Percentiles rank a stretch among this genome's conserved stretches.
These are phyloP conservation scores for Citrus maxima DNA, from an alignment of 345 rosid genomes.

Conservation along the genomic window DNA sequence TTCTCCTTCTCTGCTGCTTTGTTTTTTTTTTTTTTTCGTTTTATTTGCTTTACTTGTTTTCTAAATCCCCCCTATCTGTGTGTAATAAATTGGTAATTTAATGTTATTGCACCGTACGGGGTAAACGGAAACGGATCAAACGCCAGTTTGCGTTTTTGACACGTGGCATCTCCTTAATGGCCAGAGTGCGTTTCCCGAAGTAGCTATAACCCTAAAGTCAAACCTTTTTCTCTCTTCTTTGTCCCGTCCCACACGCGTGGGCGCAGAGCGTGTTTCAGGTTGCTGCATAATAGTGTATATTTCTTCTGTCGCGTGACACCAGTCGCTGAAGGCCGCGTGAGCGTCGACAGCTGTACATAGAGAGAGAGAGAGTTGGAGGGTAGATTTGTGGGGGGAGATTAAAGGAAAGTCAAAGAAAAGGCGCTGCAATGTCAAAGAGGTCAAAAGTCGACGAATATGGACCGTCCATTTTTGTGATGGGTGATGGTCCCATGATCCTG, in stretches of 20 bases:
- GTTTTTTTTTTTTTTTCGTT: neutral
- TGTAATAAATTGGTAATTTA: conserved; percentile 54
- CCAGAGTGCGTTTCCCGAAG: conserved; percentile 17
- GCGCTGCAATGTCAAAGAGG: neutral
- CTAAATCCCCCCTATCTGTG: conserved; percentile 15
- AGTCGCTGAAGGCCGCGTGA: neutral
- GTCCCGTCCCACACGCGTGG: neutral
- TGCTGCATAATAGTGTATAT: too few species aligned
- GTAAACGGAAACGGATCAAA: conserved; percentile 26
- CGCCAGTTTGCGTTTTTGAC: conserved; percentile 13
- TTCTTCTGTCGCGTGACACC: neutral
- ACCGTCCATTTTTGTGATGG: neutral
- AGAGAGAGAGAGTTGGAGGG: neutral
- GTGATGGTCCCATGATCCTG: neutral
- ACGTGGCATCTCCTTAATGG: conserved; percentile 30
- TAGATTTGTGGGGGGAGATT: neutral
- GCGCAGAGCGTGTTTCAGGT: neutral
- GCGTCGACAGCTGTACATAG: neutral
- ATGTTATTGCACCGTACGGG: conserved; percentile 41
- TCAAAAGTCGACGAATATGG: neutral
- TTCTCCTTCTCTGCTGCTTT: conserved; percentile 9
- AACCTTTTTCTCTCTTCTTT: conserved; percentile 10
- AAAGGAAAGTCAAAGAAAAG: conserved; percentile 5
- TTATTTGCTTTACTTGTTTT: conserved; percentile 11
- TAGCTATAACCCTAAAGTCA: conserved; percentile 25